Evolutionary conservation across 2,329 filamentous ascomycete genomes (phyloP), one percentile per base, ranked within the genome.

Genomic region (Cryphonectria japonica): DNA sequence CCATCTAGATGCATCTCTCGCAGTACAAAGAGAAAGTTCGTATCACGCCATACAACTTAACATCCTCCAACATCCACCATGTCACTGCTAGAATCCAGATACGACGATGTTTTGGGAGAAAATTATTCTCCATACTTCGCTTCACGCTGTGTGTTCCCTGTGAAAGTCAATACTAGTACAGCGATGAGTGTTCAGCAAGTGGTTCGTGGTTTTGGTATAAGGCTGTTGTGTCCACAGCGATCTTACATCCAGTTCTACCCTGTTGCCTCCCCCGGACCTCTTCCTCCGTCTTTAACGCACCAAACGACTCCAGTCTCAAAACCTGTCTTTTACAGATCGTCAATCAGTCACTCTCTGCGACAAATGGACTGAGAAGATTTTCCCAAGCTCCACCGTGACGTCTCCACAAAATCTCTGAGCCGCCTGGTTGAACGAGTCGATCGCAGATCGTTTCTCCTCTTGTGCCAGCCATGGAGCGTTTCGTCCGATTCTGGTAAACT

Each of bases 1-100:
- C 79, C 67, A 76, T 78, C 50, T 68, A 68, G 67, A 68, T 46
- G 7, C 26, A 29, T 61, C 29, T 61, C 26, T n/a, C 54, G 16
- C n/a, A 39, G 41, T 16, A 41, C 19, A 39, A 1, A 39, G 37
- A 39, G 9, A 9, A 39, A 8, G 46, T 22, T 19, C 34, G 34
- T 34, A 34, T 26, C 26, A 29, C 32, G 5, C 3, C 41, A 16
- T 34, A 13, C 19, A 43, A 16, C 41, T 43, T 43, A 3, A 43
- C 34, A 34, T 34, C 34, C 34, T 46, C 43, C 43, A 46, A 14
- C 3, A 22, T 22, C 6, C 43, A 46, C 16, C 43, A 46, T 19
- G 5, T 46, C 52, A 32, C n/a, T 9, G 1, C 26, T 11, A 57
- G 7, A 26, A 52, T 29, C 26, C n/a, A 29, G n/a, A 4, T 29